Percentiles rank a stretch among this genome's conserved stretches.
Conservation (phyloP, 2,329 filamentous ascomycete species). For the Parascedosporium putredinis region DNA sequence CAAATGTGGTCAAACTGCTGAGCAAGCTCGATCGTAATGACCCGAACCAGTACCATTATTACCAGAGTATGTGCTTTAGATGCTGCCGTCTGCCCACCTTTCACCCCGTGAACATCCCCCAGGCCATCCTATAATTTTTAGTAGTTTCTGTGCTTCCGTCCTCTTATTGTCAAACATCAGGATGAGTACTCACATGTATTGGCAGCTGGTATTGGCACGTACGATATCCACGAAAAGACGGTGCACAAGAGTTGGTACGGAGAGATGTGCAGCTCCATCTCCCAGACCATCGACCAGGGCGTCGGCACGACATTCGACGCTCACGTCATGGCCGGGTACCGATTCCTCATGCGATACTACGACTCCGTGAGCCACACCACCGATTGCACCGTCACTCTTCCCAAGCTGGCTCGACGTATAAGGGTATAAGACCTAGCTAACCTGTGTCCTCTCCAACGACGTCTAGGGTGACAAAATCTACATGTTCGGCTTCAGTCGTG, state of each 20-base stretch:
- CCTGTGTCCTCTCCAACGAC: no score
- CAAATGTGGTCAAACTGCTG: conserved; percentile 42
- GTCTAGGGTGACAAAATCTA: conserved; percentile 38
- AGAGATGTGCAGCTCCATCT: conserved; percentile 24
- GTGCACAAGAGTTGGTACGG: conserved; percentile 27
- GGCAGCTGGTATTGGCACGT: conserved; percentile 37
- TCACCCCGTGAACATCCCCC: neutral
- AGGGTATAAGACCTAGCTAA: neutral
- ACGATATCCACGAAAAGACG: conserved; percentile 31
- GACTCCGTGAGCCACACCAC: conserved; percentile 18
- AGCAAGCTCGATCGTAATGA: conserved; percentile 33
- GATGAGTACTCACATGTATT: no score
- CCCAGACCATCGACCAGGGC: conserved; percentile 30
- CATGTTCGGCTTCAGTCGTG: conserved; percentile 43
- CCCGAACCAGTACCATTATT: conserved; percentile 36
- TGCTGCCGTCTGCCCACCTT: neutral
- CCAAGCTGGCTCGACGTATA: neutral
- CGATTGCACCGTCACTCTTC: neutral
- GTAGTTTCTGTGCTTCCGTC: no score
- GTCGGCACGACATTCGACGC: conserved; percentile 37
- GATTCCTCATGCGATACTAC: conserved; percentile 45
- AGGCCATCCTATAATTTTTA: neutral
- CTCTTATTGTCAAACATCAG: no score
- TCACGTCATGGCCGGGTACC: conserved; percentile 42
- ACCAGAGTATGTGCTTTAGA: conserved; percentile 30